Base-by-base conservation (phyloP, 2,329 filamentous ascomycete species). In the Hypoxylon sp. region DNA sequence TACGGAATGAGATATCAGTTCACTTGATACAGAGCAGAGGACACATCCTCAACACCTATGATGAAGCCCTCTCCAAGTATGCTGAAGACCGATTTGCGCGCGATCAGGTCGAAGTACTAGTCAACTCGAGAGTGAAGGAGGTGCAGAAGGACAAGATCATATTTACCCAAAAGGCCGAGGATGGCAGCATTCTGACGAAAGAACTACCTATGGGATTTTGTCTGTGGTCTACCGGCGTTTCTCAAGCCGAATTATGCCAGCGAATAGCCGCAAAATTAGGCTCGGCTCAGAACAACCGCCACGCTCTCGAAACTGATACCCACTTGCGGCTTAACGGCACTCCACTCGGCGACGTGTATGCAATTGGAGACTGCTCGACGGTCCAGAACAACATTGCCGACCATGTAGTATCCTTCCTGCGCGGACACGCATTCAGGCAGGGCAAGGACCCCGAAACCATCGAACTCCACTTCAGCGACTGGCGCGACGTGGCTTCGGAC, bases 11-110 rank as follows among this genome's bases (percentile, higher is more conserved):
- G 77, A 97, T 99, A 50, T 98, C 96, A 0, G 95, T 99, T 1
- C 96, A 99, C 75, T 85, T 99, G 48, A 97, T 99, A 67, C 96
- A 99, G 76, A 97, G 93, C 73, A 88, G 96, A 63, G 90, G 91
- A 40, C 96, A 99, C 73, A 99, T 99, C 68, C 84, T 99, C 28
- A 99, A 99, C 81, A 99, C 96, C 0, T 99, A 99, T 76, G 96
- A 99, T 70, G 96, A 99, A 80, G 91, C 93, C 0, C 85, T 99
- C 1, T 97, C 94, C 9, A 89, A 89, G 75, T 99, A 96, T 76
- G 95, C 96, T 18, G 96, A 99, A 80, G 88, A 92, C 55, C 90
- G 92, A 42, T 97, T 99, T 75, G 88, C 91, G 16, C 93, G 96
- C 74, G 96, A 99, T 76, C 89, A 94, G 71, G 91, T 99, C 60